Percentiles rank a stretch among this genome's conserved stretches.
Evolutionary conservation across 2,329 filamentous ascomycete genomes (phyloP).

Genomic region (Penicillium corylophilum): DNA sequence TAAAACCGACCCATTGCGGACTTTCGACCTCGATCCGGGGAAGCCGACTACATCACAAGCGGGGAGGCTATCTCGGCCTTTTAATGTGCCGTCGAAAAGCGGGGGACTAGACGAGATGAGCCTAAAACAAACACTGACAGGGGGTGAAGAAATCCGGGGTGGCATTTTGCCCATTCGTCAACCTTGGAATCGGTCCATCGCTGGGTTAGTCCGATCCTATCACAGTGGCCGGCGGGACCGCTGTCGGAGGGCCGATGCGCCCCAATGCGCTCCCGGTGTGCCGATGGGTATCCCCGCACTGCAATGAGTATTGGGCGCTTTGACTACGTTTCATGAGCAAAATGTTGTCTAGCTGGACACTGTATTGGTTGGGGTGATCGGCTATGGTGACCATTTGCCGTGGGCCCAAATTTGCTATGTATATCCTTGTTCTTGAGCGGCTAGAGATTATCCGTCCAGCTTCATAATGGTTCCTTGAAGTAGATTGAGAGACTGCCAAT

Average conservation of each 20-base stretch:
- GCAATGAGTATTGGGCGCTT: not conserved
- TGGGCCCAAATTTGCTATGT: not conserved
- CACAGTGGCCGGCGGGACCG: not conserved
- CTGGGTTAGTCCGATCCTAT: slow-evolving; percentile 2
- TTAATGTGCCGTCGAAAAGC: slow-evolving; percentile 1
- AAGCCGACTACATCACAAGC: not conserved
- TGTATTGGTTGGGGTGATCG: not conserved
- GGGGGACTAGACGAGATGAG: not conserved
- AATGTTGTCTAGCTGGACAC: not conserved
- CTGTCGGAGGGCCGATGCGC: not conserved
- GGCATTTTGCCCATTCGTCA: not conserved
- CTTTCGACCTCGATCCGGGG: not conserved
- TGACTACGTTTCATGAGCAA: not conserved
- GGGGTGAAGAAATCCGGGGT: not conserved
- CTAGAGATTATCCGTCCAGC: not conserved
- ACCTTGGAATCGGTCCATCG: not conserved
- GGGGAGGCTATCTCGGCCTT: not conserved
- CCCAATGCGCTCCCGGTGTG: slow-evolving; percentile 1
- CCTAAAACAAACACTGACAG: not conserved
- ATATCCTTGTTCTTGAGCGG: not conserved
- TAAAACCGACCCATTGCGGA: slow-evolving; percentile 42
- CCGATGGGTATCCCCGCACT: slow-evolving; percentile 8
- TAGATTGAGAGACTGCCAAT: not conserved
- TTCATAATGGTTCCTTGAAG: no score
- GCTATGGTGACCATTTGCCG: not conserved